Evolutionary conservation across 345 rosid genomes (phyloP).

Genomic region (Fremontodendron californicum): DNA sequence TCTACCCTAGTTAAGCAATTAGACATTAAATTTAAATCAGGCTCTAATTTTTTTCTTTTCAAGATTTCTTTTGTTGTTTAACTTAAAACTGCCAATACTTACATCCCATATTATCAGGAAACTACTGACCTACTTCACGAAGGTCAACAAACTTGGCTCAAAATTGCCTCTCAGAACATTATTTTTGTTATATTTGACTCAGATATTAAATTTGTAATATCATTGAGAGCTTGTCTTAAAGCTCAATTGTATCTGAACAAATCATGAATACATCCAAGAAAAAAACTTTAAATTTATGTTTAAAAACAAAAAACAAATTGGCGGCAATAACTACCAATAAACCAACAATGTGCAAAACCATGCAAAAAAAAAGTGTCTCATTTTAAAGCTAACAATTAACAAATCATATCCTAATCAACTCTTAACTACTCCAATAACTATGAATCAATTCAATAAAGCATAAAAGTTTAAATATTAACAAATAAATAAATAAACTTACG

Average conservation of each 20-base stretch:
- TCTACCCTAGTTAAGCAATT: background rate
- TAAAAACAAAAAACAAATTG: background rate
- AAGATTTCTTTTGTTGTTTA: background rate
- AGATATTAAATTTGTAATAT: background rate
- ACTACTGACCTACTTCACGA: background rate
- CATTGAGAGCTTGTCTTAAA: background rate
- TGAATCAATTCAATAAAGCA: constrained; percentile 20
- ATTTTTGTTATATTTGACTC: background rate
- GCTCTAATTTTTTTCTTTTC: background rate
- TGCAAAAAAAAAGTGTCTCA: background rate
- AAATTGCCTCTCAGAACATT: background rate
- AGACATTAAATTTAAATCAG: background rate
- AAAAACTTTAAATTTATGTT: background rate
- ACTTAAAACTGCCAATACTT: background rate
- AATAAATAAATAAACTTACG: constrained; percentile 53
- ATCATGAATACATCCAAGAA: background rate
- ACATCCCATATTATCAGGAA: background rate
- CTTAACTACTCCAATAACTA: background rate
- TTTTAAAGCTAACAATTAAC: background rate
- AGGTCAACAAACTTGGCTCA: background rate
- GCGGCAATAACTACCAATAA: constrained; percentile 10
- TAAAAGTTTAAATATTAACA: background rate
- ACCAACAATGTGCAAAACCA: constrained; percentile 8
- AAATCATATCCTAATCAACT: background rate
- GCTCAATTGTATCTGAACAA: background rate